Evolutionary conservation across 1,284 basidiomycete genomes (phyloP).

Genomic region (Sporisorium scitamineum): DNA sequence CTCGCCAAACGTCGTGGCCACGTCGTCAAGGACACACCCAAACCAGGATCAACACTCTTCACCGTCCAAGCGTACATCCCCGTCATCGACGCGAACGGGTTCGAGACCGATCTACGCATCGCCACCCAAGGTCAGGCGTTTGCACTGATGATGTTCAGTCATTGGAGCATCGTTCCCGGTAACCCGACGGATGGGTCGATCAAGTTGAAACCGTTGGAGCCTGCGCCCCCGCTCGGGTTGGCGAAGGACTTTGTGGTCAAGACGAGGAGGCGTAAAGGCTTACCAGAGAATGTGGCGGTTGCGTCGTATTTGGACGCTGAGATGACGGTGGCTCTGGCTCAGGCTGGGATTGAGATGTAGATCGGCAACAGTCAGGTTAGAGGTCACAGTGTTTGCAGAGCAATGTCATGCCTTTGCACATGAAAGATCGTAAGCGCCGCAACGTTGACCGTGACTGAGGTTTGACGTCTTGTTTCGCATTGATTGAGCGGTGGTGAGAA

Average conservation of each 20-base stretch:
- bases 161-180: slow-evolving; percentile 98
- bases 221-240: slow-evolving; percentile 88
- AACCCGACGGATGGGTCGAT: slow-evolving; percentile 97
- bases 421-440: neutral
- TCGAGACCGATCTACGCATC: slow-evolving; percentile 96
- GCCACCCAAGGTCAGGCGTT: slow-evolving; percentile 98
- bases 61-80: slow-evolving; percentile 98
- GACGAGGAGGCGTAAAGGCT: slow-evolving; percentile 86
- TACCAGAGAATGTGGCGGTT: slow-evolving; percentile 55
- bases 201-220: slow-evolving; percentile 93
- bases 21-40: slow-evolving; percentile 96
- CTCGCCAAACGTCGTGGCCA: slow-evolving; percentile 95
- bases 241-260: slow-evolving; percentile 89
- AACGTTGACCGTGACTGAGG: neutral
- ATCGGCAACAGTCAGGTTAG: neutral
- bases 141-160: slow-evolving; percentile 94
- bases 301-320: slow-evolving; percentile 65
- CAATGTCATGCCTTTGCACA: neutral
- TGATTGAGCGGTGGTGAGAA: neutral
- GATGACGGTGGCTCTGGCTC: slow-evolving; percentile 64
- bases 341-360: slow-evolving; percentile 60
- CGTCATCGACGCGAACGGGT: slow-evolving; percentile 97
- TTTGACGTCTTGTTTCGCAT: no score
- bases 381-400: no score
- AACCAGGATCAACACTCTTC: slow-evolving; percentile 95